Evolutionary conservation across 768 basidiomycete species (phyloP), one percentile per base, ranked within the genome.

Genomic region (Leccinum truebloodii): DNA sequence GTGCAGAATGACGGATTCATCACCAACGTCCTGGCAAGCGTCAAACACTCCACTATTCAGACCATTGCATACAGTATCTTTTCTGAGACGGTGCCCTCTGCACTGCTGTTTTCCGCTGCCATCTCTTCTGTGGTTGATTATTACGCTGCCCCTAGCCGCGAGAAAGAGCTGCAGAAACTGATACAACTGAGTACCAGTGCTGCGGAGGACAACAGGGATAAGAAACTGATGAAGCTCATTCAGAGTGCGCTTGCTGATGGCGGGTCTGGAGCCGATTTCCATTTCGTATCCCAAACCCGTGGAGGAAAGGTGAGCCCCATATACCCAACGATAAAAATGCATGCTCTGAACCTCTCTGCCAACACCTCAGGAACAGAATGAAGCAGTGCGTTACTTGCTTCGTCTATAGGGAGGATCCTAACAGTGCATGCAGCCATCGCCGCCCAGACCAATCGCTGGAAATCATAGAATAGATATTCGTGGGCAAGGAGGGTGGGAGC

Each of bases 121-220:
- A 70, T 89, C 46, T 77, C 82, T 3, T 80, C 82, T 57, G 79
- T 87, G 24, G 76, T 90, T 53, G 77, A 88, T 66, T 87, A 83
- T 72, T 90, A 84, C 64, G 73, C 89, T 14, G 74, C 78, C 10
- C 76, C 78, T 1, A 70, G 68, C 46, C 72, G 73, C 62, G 52
- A 69, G 57, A 52, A 69, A 18, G 77, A 75, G 6, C 46, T 65
- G 14, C 30, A 73, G 24, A 75, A 81, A 35, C 77, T 87, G 32
- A 72, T 79, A 1, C 64, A 60, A 18, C 65, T 83, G 30, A 71
- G 73, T 32, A 59, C 63, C 28, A 65, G 69, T n/a, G 55, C 62
- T 18, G 68, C 68, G 6, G 61, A 67, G 5, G 68, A 75, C 37
- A 69, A 65, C 14, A 54, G 57, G 16, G 59, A 58, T 5, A 73